Conservation (phyloP, 805 yeast species). For the Ogataea haglerorum region DNA sequence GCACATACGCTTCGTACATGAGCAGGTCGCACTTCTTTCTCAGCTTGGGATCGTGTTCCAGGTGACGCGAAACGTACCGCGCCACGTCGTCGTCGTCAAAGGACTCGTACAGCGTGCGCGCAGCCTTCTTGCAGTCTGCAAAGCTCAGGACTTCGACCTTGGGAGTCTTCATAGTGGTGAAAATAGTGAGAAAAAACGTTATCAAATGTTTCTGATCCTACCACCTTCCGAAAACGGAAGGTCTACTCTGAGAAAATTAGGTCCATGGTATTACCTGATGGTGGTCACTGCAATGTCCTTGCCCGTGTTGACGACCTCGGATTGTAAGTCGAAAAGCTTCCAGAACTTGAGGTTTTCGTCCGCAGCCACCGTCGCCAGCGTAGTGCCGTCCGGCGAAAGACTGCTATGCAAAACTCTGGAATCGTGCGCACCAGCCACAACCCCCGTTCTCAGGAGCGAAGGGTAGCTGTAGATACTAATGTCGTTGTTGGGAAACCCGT, state of each 20-base stretch:
- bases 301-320: constrained; percentile 34
- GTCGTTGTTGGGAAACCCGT: constrained; percentile 87
- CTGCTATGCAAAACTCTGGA: constrained; percentile 80
- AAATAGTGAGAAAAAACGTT: neutral
- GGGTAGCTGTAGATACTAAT: constrained; percentile 84
- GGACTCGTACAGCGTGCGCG: constrained; percentile 32
- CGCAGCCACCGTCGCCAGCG: constrained; percentile 91
- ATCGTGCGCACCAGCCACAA: constrained; percentile 83
- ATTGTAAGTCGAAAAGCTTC: constrained; percentile 67
- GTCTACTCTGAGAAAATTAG: constrained; percentile 4
- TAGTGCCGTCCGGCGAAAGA: constrained; percentile 84
- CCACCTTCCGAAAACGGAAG: constrained; percentile 15
- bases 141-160: constrained; percentile 29
- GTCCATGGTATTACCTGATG: constrained; percentile 35
- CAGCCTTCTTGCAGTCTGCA: constrained; percentile 34
- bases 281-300: constrained; percentile 51
- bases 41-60: constrained; percentile 32
- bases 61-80: constrained; percentile 31
- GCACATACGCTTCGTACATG: constrained; percentile 49
- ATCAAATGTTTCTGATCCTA: constrained; percentile 2
- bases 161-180: constrained; percentile 9
- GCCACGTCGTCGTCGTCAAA: constrained; percentile 35
- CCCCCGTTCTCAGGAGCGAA: constrained; percentile 81
- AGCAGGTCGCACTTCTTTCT: constrained; percentile 35
- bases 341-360: constrained; percentile 96